A percentile compares a stretch with the other conserved stretches of the same genome.
phyloP scores from a whole-genome alignment of 2,329 filamentous ascomycete genomes.

The Hortaea sp. region DNA sequence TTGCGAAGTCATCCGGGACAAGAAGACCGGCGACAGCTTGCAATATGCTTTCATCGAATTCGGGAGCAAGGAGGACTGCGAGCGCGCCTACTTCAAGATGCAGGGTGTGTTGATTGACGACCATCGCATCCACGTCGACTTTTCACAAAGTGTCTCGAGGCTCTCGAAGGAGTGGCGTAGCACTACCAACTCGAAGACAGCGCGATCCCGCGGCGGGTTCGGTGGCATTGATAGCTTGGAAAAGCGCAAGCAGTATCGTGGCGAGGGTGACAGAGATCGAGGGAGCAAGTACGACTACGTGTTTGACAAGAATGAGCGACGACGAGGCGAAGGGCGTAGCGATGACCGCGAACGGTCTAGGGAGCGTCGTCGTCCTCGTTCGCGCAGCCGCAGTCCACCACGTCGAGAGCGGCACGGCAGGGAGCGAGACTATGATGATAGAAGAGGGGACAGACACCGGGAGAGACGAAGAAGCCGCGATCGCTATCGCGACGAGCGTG shows the following conservation, averaged over 20 bases:
- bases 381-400: slow-evolving; percentile 6
- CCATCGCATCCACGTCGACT: slow-evolving; percentile 94
- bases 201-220: slow-evolving; percentile 63
- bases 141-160: slow-evolving; percentile 85
- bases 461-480: slow-evolving; percentile 1
- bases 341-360: slow-evolving; percentile 7
- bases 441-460: slow-evolving; percentile 2
- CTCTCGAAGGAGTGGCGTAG: slow-evolving; percentile 83
- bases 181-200: slow-evolving; percentile 71
- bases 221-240: slow-evolving; percentile 82
- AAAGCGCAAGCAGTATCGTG: slow-evolving; percentile 80
- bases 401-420: slow-evolving; percentile 3
- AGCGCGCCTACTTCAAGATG: slow-evolving; percentile 98
- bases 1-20: slow-evolving; percentile 92
- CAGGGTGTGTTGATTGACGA: slow-evolving; percentile 95
- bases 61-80: slow-evolving; percentile 82
- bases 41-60: slow-evolving; percentile 99
- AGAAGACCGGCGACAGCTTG: slow-evolving; percentile 84
- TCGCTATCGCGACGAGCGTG: background rate
- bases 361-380: slow-evolving; percentile 10
- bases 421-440: slow-evolving; percentile 6
- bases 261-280: slow-evolving; percentile 30
- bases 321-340: slow-evolving; percentile 8
- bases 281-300: slow-evolving; percentile 64
- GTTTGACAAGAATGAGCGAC: slow-evolving; percentile 53